These are phyloP conservation scores for Blumeria graminis DNA, from an alignment of 2,329 filamentous ascomycete species.

Conservation along the genomic window DNA sequence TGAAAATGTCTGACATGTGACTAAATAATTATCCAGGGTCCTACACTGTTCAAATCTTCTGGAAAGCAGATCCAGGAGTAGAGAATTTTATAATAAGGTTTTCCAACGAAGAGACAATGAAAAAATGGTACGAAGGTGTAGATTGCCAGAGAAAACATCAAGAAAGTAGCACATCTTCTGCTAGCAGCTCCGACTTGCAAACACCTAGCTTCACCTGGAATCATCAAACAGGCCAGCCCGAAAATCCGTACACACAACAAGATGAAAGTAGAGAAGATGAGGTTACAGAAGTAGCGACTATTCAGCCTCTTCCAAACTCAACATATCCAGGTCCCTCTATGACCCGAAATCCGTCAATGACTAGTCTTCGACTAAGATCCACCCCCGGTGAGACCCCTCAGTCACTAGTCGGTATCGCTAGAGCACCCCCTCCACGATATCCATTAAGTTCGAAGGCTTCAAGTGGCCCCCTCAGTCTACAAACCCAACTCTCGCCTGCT, in stretches of 20 bases:
- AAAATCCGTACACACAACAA: conserved; percentile 57
- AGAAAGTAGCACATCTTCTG: conserved; percentile 23
- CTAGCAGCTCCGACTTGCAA: conserved; percentile 18
- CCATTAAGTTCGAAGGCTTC: conserved; percentile 23
- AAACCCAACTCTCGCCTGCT: conserved; percentile 25
- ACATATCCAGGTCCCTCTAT: conserved; percentile 18
- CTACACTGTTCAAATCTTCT: conserved; percentile 92
- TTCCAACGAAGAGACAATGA: conserved; percentile 73
- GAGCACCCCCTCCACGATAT: conserved; percentile 46
- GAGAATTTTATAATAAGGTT: conserved; percentile 95
- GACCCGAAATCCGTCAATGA: conserved; percentile 47
- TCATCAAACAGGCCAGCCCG: conserved; percentile 36
- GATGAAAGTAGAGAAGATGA: conserved; percentile 38
- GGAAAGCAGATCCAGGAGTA: conserved; percentile 88
- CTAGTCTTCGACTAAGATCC: conserved; percentile 51
- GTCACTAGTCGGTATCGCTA: conserved; percentile 29
- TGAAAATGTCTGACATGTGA: conserved; percentile 7
- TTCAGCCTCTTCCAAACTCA: conserved; percentile 17
- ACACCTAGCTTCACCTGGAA: conserved; percentile 54
- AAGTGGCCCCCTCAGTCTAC: conserved; percentile 37
- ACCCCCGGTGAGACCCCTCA: conserved; percentile 46
- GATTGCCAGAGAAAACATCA: conserved; percentile 49
- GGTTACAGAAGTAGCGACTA: conserved; percentile 10
- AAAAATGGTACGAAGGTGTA: conserved; percentile 67
- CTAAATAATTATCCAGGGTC: conserved; percentile 32